Conservation (phyloP, 768 basidiomycete species). For the Cyclocybe cylindracea region DNA sequence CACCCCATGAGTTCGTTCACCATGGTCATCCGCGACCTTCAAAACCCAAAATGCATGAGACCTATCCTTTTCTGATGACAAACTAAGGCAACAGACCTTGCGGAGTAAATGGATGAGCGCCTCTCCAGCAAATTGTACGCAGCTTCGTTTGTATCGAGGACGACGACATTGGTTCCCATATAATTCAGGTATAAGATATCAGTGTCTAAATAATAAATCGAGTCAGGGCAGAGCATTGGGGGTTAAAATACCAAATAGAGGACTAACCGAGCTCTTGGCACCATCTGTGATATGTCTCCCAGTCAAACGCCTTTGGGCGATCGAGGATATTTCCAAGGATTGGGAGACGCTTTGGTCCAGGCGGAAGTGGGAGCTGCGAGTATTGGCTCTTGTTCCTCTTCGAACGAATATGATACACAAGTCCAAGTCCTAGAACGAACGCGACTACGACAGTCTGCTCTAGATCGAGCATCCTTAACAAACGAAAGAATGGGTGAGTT, state of each 20-base stretch:
- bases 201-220: slow-evolving; percentile 17
- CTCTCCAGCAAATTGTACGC: slow-evolving; percentile 44
- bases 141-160: slow-evolving; percentile 37
- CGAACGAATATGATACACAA: neutral
- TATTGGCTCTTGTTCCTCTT: neutral
- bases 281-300: slow-evolving; percentile 23
- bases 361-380: slow-evolving; percentile 18
- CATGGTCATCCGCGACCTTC: slow-evolving; percentile 22
- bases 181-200: slow-evolving; percentile 29
- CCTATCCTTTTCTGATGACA: neutral
- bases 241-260: neutral
- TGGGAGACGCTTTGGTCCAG: slow-evolving; percentile 23
- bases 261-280: slow-evolving; percentile 18
- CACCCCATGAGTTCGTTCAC: slow-evolving; percentile 25
- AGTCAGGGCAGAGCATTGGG: neutral
- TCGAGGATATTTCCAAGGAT: slow-evolving; percentile 21
- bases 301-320: slow-evolving; percentile 18
- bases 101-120: slow-evolving; percentile 32
- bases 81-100: slow-evolving; percentile 8
- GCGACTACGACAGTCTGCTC: too few species aligned
- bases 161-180: slow-evolving; percentile 24
- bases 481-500: too few species aligned
- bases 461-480: too few species aligned
- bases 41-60: neutral
- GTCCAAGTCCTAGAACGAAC: too few species aligned